Evolutionary conservation across 306 rosid genomes (phyloP), one percentile per base, ranked within the genome.

Genomic region (Clitoria ternatea): DNA sequence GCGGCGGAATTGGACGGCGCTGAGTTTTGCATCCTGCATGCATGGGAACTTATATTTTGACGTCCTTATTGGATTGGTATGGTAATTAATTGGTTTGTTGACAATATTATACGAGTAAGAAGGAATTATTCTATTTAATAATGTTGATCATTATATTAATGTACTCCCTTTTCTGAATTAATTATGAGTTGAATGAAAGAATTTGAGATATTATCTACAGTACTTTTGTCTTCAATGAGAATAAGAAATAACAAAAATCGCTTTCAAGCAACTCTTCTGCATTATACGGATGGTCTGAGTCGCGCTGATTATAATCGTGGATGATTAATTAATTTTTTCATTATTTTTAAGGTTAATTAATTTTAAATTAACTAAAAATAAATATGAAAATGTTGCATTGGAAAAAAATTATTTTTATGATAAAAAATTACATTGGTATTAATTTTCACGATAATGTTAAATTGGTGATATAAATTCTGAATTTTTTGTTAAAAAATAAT

Each of bases 1-100:
- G 68, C 4, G 85, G 83, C 19, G 79, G 77, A 39, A 78, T 84
- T 50, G 93, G 91, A 69, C 84, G 65, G 80, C 93, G 75, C 59
- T 92, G 71, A 82, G 33, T 61, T 14, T 47, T 36, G 7, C 29
- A 35, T 37, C 42, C 49, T 77, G 77, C 72, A 74, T 77, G 79
- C 65, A 33, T 73, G 73, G 40, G 24, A 70, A 14, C 7, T 57
- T 57, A 8, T 30, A 57, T 30, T 65, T 26, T 22, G 5, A 3
- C 37, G 14, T 10, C 35, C 19, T 72, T n/a, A n/a, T n/a, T 72
- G 36, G 4, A 39, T 48, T 68, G 29, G n/a, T 30, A 0, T 22
- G 32, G 14, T 59, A 35, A 50, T 61, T 59, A 35, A 50, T 61
- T 48, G 17, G 17, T 61, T 43, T 69, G n/a, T 24, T 15, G 32